Evolutionary conservation across 2,329 filamentous ascomycete genomes (phyloP).

Genomic region (Aureobasidium sp.): DNA sequence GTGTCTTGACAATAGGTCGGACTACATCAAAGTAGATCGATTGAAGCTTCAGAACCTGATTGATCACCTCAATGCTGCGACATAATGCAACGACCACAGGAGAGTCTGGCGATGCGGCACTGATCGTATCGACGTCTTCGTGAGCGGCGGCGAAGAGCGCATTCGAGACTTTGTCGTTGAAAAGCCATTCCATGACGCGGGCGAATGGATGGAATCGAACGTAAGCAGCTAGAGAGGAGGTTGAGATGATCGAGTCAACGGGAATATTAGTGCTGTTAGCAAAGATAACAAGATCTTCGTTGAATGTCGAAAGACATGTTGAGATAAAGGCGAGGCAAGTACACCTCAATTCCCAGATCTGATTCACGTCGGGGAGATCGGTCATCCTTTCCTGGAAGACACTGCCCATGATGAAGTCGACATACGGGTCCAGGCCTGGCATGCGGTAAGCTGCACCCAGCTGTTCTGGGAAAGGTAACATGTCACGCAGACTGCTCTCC

Average conservation of each 20-base stretch:
- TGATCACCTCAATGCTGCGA: constrained; percentile 74
- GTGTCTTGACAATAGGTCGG: constrained; percentile 63
- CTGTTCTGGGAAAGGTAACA: constrained; percentile 76
- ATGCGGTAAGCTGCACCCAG: constrained; percentile 69
- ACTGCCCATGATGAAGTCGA: constrained; percentile 80
- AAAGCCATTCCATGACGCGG: constrained; percentile 96
- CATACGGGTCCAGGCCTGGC: constrained; percentile 82
- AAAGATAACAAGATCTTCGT: constrained; percentile 83
- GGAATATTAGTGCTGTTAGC: constrained; percentile 68
- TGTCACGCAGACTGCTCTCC: constrained; percentile 58
- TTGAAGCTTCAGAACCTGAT: constrained; percentile 75
- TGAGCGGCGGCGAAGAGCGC: constrained; percentile 71
- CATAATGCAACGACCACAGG: constrained; percentile 72
- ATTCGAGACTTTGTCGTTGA: constrained; percentile 80
- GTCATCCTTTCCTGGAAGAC: constrained; percentile 42
- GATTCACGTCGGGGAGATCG: constrained; percentile 57
- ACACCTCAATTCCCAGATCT: constrained; percentile 64
- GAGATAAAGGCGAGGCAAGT: constrained; percentile 78
- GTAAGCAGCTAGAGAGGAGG: constrained; percentile 70
- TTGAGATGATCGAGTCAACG: constrained; percentile 65
- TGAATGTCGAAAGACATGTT: constrained; percentile 75
- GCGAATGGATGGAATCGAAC: constrained; percentile 85
- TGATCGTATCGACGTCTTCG: constrained; percentile 63
- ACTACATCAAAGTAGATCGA: constrained; percentile 87
- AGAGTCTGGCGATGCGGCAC: constrained; percentile 65